Evolutionary conservation across 2,329 filamentous ascomycete species (phyloP).

Genomic region (Amauroascus verrucosus): DNA sequence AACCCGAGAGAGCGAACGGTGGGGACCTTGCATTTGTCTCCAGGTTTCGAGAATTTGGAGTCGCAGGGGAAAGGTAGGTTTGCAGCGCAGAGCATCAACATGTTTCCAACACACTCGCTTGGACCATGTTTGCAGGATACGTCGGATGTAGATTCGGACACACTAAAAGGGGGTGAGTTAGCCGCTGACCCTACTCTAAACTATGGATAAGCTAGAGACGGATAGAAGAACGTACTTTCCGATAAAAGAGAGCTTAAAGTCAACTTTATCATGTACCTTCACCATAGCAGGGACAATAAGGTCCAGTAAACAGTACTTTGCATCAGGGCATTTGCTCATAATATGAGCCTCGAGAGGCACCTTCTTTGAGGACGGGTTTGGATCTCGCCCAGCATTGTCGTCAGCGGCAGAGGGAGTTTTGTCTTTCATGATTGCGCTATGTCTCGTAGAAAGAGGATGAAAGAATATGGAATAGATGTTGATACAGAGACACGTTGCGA

Average conservation of each 20-base stretch:
- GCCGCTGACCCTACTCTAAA: neutral
- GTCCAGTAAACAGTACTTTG: conserved; percentile 67
- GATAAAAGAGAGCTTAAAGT: conserved; percentile 86
- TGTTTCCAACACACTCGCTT: conserved; percentile 84
- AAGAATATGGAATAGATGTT: conserved; percentile 11
- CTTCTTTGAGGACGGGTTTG: conserved; percentile 11
- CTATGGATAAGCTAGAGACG: neutral
- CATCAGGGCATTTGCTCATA: conserved; percentile 95
- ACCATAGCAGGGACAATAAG: conserved; percentile 83
- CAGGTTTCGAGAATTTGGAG: conserved; percentile 6
- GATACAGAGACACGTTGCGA: conserved; percentile 15
- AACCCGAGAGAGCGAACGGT: conserved; percentile 87
- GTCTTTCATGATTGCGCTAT: conserved; percentile 9
- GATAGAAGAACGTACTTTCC: conserved; percentile 50
- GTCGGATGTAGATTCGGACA: conserved; percentile 64
- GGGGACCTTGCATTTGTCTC: conserved; percentile 53
- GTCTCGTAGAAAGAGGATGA: conserved; percentile 6
- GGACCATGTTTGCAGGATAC: conserved; percentile 84
- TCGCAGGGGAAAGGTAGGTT: conserved; percentile 44
- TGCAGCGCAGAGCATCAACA: conserved; percentile 83
- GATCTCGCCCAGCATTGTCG: conserved; percentile 7
- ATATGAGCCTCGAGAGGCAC: conserved; percentile 89
- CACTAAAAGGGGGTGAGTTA: conserved; percentile 55
- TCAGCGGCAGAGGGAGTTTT: neutral
- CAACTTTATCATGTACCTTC: conserved; percentile 67